phyloP scores from a whole-genome alignment of 129 eudicot genomes.

The Escallonia herrerae region DNA sequence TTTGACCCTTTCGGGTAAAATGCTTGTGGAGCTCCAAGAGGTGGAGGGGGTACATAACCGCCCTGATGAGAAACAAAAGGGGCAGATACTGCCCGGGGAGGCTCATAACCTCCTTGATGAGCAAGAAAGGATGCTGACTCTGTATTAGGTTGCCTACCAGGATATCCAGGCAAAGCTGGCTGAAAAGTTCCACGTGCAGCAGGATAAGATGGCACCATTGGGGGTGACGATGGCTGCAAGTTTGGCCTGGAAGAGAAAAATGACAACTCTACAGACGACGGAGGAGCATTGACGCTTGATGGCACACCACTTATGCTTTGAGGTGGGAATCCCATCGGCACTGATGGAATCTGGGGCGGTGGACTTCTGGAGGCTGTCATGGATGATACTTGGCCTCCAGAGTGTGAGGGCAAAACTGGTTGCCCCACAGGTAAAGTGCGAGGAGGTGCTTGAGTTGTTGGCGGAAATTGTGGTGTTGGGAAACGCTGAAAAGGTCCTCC shows the following conservation, averaged over 20 bases:
- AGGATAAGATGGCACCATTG: constrained; percentile 45
- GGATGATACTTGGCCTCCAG: constrained; percentile 34
- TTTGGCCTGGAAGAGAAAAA: constrained; percentile 37
- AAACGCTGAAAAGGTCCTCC: constrained; percentile 61
- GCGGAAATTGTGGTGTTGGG: constrained; percentile 58
- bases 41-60: constrained; percentile 55
- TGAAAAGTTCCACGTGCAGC: constrained; percentile 32
- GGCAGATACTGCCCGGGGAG: constrained; percentile 37
- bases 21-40: constrained; percentile 42
- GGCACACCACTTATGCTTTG: constrained; percentile 39
- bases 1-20: constrained; percentile 37
- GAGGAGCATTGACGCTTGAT: constrained; percentile 28
- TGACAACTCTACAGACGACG: constrained; percentile 27
- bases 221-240: constrained; percentile 40
- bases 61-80: constrained; percentile 52
- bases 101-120: constrained; percentile 52
- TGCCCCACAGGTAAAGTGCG: constrained; percentile 37
- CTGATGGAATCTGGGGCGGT: constrained; percentile 40
- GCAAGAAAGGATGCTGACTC: constrained; percentile 35
- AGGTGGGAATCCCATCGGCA: constrained; percentile 63
- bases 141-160: constrained; percentile 33
- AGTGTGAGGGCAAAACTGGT: constrained; percentile 43
- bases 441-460: constrained; percentile 43
- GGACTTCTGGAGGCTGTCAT: constrained; percentile 31
- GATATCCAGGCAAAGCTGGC: constrained; percentile 55